Percentiles rank a stretch among this genome's conserved stretches.
Conservation (phyloP, 2,329 filamentous ascomycete species). For the Exophiala sp. region DNA sequence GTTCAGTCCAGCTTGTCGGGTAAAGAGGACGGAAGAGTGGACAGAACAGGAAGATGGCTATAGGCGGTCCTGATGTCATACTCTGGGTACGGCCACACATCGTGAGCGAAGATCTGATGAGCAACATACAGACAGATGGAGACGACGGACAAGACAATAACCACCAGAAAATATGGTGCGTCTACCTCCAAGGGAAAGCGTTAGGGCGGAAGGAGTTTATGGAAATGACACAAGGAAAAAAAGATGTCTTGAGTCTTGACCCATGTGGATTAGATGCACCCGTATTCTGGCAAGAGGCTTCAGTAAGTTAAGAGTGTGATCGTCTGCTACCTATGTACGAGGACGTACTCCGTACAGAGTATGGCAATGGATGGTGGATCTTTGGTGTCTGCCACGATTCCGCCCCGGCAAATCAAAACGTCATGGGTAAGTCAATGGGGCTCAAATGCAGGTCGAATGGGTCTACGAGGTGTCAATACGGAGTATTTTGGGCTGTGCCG, state of each 20-base stretch:
- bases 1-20: constrained; percentile 46
- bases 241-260: no score
- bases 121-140: constrained; percentile 45
- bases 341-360: not conserved
- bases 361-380: not conserved
- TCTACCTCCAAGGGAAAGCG: constrained; percentile 50
- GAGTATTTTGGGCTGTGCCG: not conserved
- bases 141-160: constrained; percentile 32
- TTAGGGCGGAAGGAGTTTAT: no score
- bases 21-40: constrained; percentile 33
- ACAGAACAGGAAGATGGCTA: constrained; percentile 1
- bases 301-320: no score
- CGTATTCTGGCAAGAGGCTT: no score
- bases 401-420: constrained; percentile 9
- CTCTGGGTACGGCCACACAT: constrained; percentile 53
- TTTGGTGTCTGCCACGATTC: constrained; percentile 16
- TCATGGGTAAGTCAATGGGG: not conserved
- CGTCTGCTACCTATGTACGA: no score
- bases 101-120: constrained; percentile 50
- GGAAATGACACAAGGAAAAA: no score
- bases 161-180: constrained; percentile 39
- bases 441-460: not conserved
- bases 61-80: constrained; percentile 42
- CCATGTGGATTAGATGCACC: no score
- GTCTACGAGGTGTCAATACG: not conserved